Evolutionary conservation across 116 monocot species (phyloP), one percentile per base, ranked within the genome.

Genomic region (Papilionanthe hybrid): DNA sequence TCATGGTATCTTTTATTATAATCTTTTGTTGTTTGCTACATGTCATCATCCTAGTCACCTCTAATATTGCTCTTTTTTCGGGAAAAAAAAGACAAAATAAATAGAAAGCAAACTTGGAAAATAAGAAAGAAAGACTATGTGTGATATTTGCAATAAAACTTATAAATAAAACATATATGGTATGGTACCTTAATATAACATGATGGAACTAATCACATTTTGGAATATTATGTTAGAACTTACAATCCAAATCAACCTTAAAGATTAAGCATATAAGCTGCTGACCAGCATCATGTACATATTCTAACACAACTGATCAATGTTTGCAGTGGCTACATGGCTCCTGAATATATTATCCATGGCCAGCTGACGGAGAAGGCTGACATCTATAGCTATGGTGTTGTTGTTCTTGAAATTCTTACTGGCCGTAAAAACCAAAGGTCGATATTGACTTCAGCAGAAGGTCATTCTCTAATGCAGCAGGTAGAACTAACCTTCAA

Each of bases 361-460:
- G 88, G 88, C 56, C 85, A 88, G 75, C 78, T 88, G 29, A 85
- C 85, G 41, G 85, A 88, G 81, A 88, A 85, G 32, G 88, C 83
- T 1, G 88, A 88, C 56, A 83, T 83, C 30, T 88, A 88, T 72
- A 80, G 80, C 55, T 88, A 80, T 28, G 85, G 85, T 4, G 57
- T 85, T 0, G 75, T 88, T n/a, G 82, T 88, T 25, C 78, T 88
- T 32, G 88, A 88, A 25, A 88, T 88, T 22, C 49, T 88, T 23
- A 83, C 88, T 8, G 88, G 85, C 8, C 80, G 75, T 73, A 88
- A 81, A 79, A 88, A 78, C 83, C 85, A 78, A 58, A 85, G 77
- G 45, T 88, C 82, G 2, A 66, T 85, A 19, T 73, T 79, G 1
- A 58, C 58, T 44, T 78, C 86, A 55, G 75, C 58, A 22, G 83